Evolutionary conservation across 139 green algal genomes (phyloP), one percentile per base, ranked within the genome.

Genomic region (Yamagishiella unicocca): DNA sequence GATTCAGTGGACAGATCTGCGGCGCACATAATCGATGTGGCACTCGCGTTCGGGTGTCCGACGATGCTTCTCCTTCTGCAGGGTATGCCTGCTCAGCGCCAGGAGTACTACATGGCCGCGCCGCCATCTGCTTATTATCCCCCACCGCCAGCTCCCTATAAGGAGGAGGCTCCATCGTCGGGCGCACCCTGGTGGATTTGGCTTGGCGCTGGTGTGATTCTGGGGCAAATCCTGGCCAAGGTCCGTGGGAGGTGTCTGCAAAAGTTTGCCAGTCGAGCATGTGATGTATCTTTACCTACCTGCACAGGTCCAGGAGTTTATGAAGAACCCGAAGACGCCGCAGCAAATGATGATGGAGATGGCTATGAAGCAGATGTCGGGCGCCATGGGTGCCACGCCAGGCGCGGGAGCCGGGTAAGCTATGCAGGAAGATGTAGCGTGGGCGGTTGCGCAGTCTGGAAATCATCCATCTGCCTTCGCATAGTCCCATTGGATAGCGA

Each of bases 261-360:
- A 35, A 45, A 46, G 19, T 53, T 58, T 78, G 33, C 17, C 12
- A 58, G 17, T 58, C 50, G 50, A 58, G 17, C 50, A 17, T 58
- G 50, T 58, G n/a, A n/a, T 74, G 12, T 43, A 45, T 74, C 2
- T 74, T 66, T n/a, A n/a, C n/a, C n/a, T n/a, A n/a, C n/a, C n/a
- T 6, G 10, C 31, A 55, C 92, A 95, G 92, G 90, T 93, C 0
- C 87, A 92, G 42, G 89, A 95, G 53, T 87, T 92, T 35, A 93
- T 92, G 89, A 92, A 92, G 87, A 95, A 92, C 80, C 89, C 89
- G 33, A 92, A 95, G 90, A 91, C 86, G 1, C 92, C 92, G 2
- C 92, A 95, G 89, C 87, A 91, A 38, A 92, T 95, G 53, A 95
- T 95, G 92, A 82, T 85, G 21, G 92, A 95, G 68, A 95, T 95